phyloP scores from a whole-genome alignment of 2,329 filamentous ascomycete genomes.

The Waltergamsia citrina region DNA sequence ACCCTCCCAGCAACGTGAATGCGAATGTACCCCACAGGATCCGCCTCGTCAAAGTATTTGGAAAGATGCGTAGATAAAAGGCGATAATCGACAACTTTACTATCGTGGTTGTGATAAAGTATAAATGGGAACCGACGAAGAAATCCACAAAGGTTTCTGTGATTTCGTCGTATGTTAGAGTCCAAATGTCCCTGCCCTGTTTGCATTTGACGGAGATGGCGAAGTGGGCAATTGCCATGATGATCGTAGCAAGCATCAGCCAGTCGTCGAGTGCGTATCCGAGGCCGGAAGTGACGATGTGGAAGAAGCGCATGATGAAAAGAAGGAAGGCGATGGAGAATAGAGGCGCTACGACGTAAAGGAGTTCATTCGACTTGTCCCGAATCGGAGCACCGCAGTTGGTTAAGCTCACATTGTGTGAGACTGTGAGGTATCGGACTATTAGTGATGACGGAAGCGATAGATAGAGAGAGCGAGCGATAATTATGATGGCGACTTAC shows the following conservation, averaged over 20 bases:
- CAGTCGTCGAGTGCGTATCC: conserved; percentile 10
- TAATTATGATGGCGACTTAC: neutral
- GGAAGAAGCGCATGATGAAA: conserved; percentile 32
- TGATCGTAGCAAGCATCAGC: conserved; percentile 6
- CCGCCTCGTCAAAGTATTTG: conserved; percentile 22
- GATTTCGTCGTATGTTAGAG: conserved; percentile 27
- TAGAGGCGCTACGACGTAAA: conserved; percentile 21
- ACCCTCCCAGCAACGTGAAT: conserved; percentile 27
- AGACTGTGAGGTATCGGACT: neutral
- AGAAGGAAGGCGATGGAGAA: conserved; percentile 26
- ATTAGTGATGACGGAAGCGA: no score
- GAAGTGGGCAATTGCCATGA: conserved; percentile 11
- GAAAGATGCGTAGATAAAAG: conserved; percentile 48
- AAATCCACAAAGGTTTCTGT: conserved; percentile 32
- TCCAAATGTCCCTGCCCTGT: conserved; percentile 42
- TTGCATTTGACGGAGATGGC: conserved; percentile 26
- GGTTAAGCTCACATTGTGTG: conserved; percentile 11
- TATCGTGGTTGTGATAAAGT: conserved; percentile 34
- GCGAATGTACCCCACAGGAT: conserved; percentile 31
- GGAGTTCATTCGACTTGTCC: conserved; percentile 21
- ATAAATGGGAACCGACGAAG: conserved; percentile 31
- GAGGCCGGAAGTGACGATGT: conserved; percentile 12
- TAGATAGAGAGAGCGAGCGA: no score
- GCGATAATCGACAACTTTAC: conserved; percentile 42
- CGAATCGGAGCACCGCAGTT: conserved; percentile 16